phyloP scores from a whole-genome alignment of 2,329 filamentous ascomycete species.

The Botrytis deweyae region DNA sequence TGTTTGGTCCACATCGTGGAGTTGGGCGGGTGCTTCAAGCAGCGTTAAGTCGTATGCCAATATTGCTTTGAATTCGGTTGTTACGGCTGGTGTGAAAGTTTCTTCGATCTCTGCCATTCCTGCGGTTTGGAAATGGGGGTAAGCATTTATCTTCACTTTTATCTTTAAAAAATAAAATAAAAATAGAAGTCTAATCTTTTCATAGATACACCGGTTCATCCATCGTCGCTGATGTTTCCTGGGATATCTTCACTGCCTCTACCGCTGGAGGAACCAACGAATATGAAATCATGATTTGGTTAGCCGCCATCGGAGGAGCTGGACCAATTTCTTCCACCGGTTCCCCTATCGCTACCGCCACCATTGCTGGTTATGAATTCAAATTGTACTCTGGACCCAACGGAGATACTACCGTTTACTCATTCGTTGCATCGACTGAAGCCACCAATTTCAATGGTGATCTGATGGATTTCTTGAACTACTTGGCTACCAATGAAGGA shows the following conservation, averaged over 20 bases:
- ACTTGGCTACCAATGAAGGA: constrained; percentile 51
- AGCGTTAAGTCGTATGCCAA: constrained; percentile 47
- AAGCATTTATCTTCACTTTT: constrained; percentile 23
- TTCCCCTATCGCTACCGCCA: constrained; percentile 52
- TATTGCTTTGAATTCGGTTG: constrained; percentile 40
- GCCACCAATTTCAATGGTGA: constrained; percentile 56
- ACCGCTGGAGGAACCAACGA: constrained; percentile 48
- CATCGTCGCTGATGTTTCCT: constrained; percentile 58
- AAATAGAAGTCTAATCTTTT: constrained; percentile 2
- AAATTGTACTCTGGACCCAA: constrained; percentile 60
- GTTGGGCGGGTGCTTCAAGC: constrained; percentile 41
- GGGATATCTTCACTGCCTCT: constrained; percentile 58
- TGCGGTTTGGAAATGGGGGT: constrained; percentile 44
- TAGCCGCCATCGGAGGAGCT: constrained; percentile 54
- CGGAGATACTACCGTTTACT: constrained; percentile 59
- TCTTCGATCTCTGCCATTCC: constrained; percentile 42
- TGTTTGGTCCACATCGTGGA: constrained; percentile 44
- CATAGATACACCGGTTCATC: constrained; percentile 47
- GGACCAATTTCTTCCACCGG: constrained; percentile 57
- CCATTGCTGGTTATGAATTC: constrained; percentile 54
- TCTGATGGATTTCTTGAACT: constrained; percentile 56
- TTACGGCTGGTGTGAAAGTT: constrained; percentile 39
- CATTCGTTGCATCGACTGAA: constrained; percentile 52
- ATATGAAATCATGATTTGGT: constrained; percentile 68
- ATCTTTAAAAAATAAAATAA: no score